Evolutionary conservation across 2,329 filamentous ascomycete species (phyloP).

Genomic region (Aspergillus hortae): DNA sequence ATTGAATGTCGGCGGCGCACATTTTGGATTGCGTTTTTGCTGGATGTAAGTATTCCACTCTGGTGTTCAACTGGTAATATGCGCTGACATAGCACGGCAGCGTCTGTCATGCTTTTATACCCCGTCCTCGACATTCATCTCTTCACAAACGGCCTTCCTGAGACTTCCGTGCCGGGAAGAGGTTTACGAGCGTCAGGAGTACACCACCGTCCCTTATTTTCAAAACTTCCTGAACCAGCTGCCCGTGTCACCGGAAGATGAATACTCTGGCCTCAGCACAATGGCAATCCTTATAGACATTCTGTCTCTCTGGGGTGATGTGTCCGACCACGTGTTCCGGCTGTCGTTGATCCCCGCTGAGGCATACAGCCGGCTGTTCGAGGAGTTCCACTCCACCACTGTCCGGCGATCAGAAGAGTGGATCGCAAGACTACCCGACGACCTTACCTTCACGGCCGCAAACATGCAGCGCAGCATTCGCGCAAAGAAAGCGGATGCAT

Average conservation of each 20-base stretch:
- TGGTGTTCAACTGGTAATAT: slow-evolving; percentile 14
- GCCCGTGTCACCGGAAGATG: slow-evolving; percentile 31
- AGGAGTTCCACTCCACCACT: slow-evolving; percentile 52
- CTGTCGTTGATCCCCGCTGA: slow-evolving; percentile 43
- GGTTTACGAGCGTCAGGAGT: slow-evolving; percentile 59
- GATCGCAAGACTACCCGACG: slow-evolving; percentile 54
- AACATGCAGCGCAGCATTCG: slow-evolving; percentile 58
- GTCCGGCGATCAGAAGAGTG: slow-evolving; percentile 56
- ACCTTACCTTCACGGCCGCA: slow-evolving; percentile 52
- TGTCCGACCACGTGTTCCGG: slow-evolving; percentile 58
- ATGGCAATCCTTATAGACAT: slow-evolving; percentile 63
- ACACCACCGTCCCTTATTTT: slow-evolving; percentile 59
- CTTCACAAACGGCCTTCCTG: slow-evolving; percentile 63
- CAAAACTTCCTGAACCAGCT: slow-evolving; percentile 50
- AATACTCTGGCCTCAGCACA: slow-evolving; percentile 43
- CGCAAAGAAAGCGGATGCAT: slow-evolving; percentile 54
- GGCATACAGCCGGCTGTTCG: slow-evolving; percentile 45
- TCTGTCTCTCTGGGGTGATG: slow-evolving; percentile 63
- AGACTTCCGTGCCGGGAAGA: slow-evolving; percentile 61
- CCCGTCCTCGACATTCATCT: slow-evolving; percentile 53
- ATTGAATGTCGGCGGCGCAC: slow-evolving; percentile 67
- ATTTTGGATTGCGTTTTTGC: slow-evolving; percentile 68
- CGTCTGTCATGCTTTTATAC: slow-evolving; percentile 60
- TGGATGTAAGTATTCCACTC: slow-evolving; percentile 53
- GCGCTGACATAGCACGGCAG: slow-evolving; percentile 26